Evolutionary conservation across 2,329 filamentous ascomycete species (phyloP), one percentile per base, ranked within the genome.

Genomic region (Aspergillus alliaceus): DNA sequence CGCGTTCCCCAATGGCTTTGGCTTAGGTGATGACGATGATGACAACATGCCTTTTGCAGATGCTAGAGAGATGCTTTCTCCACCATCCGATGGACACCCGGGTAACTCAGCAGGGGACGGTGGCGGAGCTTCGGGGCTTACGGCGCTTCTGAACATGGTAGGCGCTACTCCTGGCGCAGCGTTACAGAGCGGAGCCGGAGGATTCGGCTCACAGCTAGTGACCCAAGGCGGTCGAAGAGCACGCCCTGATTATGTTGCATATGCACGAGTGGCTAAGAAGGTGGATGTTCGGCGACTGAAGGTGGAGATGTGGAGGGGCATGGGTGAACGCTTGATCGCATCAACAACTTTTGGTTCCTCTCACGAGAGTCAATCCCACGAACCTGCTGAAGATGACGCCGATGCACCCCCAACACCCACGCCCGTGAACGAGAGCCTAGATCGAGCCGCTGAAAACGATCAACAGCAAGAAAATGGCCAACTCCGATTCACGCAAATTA

Each of bases 401-500:
- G 54, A 65, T 55, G 60, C 73, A 32, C 70, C 77, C 15, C 72
- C 77, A 14, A 72, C 67, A 69, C 59, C 70, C 74, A 63, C 67
- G 68, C 49, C 64, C 12, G 53, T 68, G 67, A 47, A 69, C 67
- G 53, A 58, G 15, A 65, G 58, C 37, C 64, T 60, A 25, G 72
- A 67, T 32, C 66, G 64, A 40, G 59, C 66, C 35, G 60, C 64
- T 11, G 69, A 69, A 8, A 56, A 65, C 11, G 40, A 29, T 3
- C 9, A 27, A 24, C 40, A 44, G 24, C 40, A 44, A 9, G 68
- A 73, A 31, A 70, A 79, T 53, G 77, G 78, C 60, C 73, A 81
- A 3, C 82, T 97, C 63, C 92, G 89, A 67, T 99, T 99, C 76
- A 98, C 93, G 0, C 81, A 89, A 20, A 87, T 99, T 58, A 96